Base-by-base conservation (phyloP, 495 filamentous ascomycete species). In the Penicillium ochrochloron region DNA sequence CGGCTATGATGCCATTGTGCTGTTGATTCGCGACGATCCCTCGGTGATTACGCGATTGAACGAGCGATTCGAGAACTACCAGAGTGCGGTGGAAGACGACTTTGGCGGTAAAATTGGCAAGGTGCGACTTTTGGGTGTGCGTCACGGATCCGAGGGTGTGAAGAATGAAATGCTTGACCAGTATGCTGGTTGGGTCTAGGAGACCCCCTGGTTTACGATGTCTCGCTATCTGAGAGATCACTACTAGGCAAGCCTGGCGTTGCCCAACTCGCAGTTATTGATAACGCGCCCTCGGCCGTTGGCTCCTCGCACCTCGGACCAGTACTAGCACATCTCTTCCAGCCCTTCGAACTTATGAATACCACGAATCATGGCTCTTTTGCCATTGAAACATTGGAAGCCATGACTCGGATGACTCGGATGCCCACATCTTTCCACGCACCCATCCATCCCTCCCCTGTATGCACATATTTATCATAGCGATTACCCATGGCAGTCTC, bases 1-100 rank as follows among this genome's bases (percentile, higher is more conserved):
- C 31, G 95, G 95, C 3, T 97, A 90, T 72, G 95, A 99, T 85
- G 95, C 95, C 5, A 84, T 97, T 64, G 92, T 88, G 7, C 69
- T 99, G 57, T 73, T 99, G 63, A 83, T 96, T 42, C 85, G 82
- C 65, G 92, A 98, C 72, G 86, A 92, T 61, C 83, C 82, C 19
- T 81, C 84, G 33, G 92, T 92, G 17, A 76, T 91, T 59, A 69
- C 70, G n/a, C 77, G 80, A 57, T 72, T 99, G 48, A 82, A 85
- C 59, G 78, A 79, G 31, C 86, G 91, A 29, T 76, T 96, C 65
- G 77, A 72, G 25, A 75, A 74, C 39, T 97, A 92, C 87, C 85
- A 88, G 64, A 81, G 78, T 67, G 71, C 75, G 33, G 76, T 75
- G 29, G 78, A 80, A 35, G 82, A 82, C 44, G 81, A 82, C 59